Conservation (phyloP, 2,329 filamentous ascomycete species). For the Ampelomyces quisqualis region DNA sequence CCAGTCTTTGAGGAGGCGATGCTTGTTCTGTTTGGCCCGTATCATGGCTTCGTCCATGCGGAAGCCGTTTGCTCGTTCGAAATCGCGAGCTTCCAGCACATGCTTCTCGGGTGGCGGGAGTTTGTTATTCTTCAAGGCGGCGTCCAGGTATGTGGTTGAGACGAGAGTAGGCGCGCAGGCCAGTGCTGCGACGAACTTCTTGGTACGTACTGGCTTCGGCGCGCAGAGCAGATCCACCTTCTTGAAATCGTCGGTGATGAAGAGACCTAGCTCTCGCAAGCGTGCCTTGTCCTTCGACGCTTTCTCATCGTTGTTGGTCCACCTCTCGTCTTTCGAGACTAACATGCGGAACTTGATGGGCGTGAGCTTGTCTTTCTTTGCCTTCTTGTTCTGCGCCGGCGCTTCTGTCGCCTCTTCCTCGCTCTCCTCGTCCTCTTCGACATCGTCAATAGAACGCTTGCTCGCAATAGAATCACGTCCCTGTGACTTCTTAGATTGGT, state of each 20-base stretch:
- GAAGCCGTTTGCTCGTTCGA: constrained; percentile 71
- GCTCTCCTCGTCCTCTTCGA: constrained; percentile 42
- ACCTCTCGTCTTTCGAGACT: constrained; percentile 80
- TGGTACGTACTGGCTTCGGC: constrained; percentile 81
- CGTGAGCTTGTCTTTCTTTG: constrained; percentile 52
- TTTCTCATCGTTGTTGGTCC: constrained; percentile 70
- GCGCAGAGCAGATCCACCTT: constrained; percentile 85
- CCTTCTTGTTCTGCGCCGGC: constrained; percentile 63
- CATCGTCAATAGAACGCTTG: constrained; percentile 50
- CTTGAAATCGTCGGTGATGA: constrained; percentile 72
- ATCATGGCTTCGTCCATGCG: constrained; percentile 66
- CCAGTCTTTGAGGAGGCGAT: constrained; percentile 71
- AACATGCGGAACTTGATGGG: constrained; percentile 73
- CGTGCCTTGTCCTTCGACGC: constrained; percentile 81
- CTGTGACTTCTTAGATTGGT: constrained; percentile 33
- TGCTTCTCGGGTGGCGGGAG: constrained; percentile 66
- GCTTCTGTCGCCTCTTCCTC: constrained; percentile 53
- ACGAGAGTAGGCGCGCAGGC: constrained; percentile 79
- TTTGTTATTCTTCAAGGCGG: constrained; percentile 68
- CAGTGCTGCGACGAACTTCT: constrained; percentile 88
- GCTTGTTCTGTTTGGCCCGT: constrained; percentile 73
- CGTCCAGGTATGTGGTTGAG: constrained; percentile 74
- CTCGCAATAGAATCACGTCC: constrained; percentile 45
- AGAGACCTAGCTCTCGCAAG: constrained; percentile 79
- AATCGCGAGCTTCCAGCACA: constrained; percentile 67